Conservation (phyloP, 495 filamentous ascomycete genomes). For the Talaromyces thailandensis region DNA sequence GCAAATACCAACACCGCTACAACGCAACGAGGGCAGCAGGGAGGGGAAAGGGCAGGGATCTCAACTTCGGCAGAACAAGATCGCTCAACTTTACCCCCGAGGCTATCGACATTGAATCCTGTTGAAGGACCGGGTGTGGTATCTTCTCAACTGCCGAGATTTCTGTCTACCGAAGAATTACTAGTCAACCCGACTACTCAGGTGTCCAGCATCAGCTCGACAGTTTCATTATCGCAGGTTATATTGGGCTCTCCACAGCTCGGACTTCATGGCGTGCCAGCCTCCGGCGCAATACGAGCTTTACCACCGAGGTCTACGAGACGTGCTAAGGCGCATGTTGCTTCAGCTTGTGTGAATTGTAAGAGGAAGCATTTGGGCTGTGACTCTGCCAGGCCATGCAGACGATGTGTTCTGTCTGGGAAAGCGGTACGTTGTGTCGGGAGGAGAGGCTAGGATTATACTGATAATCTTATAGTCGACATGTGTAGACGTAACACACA, state of each 20-base stretch:
- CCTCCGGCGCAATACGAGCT: conserved; percentile 17
- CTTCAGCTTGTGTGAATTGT: conserved; percentile 94
- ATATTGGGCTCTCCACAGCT: conserved; percentile 15
- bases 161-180: conserved; percentile 24
- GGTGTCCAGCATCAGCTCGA: conserved; percentile 1
- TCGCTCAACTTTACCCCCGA: conserved; percentile 1
- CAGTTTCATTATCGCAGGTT: conserved; percentile 15
- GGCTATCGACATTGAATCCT: conserved; percentile 1
- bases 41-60: not conserved
- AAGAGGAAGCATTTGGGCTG: conserved; percentile 90
- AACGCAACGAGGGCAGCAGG: conserved; percentile 14
- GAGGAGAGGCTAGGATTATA: conserved; percentile 4
- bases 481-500: conserved; percentile 94
- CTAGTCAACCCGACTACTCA: conserved; percentile 13
- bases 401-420: conserved; percentile 51
- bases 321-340: conserved; percentile 90
- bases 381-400: conserved; percentile 56
- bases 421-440: conserved; percentile 49
- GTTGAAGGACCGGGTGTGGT: not conserved
- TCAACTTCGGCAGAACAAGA: not conserved
- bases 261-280: conserved; percentile 10
- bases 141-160: conserved; percentile 9
- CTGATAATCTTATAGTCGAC: conserved; percentile 48
- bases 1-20: conserved; percentile 43
- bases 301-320: conserved; percentile 56